Conservation (phyloP, 2,329 filamentous ascomycete species). For the Nannizziopsis barbatae region DNA sequence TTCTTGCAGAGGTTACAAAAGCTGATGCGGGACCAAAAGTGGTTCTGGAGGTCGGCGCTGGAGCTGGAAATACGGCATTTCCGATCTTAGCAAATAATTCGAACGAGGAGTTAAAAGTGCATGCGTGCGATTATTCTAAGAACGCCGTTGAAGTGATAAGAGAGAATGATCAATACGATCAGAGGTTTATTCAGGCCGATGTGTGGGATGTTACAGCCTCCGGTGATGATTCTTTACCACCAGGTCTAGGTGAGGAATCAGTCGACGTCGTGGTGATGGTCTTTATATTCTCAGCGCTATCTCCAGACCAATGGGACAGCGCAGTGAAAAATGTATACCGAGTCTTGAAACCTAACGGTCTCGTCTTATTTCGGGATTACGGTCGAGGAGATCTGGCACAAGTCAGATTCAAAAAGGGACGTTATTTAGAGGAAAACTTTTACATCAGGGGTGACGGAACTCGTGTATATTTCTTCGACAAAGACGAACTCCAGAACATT, state of each 20-base stretch:
- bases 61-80: slow-evolving; percentile 93
- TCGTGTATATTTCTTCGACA: slow-evolving; percentile 92
- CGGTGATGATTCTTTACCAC: slow-evolving; percentile 49
- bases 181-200: slow-evolving; percentile 66
- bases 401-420: slow-evolving; percentile 90
- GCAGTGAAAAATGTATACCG: slow-evolving; percentile 71
- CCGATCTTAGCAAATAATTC: slow-evolving; percentile 74
- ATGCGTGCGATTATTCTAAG: slow-evolving; percentile 94
- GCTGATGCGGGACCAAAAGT: slow-evolving; percentile 57
- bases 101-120: slow-evolving; percentile 69
- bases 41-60: slow-evolving; percentile 83
- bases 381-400: slow-evolving; percentile 90
- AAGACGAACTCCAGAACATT: slow-evolving; percentile 66
- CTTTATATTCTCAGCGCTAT: slow-evolving; percentile 91
- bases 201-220: slow-evolving; percentile 82
- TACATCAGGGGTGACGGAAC: slow-evolving; percentile 94
- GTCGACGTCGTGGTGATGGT: slow-evolving; percentile 91
- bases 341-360: slow-evolving; percentile 81
- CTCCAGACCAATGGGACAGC: slow-evolving; percentile 70
- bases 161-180: slow-evolving; percentile 62
- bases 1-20: slow-evolving; percentile 64
- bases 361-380: slow-evolving; percentile 92
- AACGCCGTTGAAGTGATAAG: slow-evolving; percentile 91
- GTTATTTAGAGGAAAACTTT: slow-evolving; percentile 93
- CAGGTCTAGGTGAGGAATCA: slow-evolving; percentile 61